Percentiles rank a stretch among this genome's conserved stretches.
phyloP scores from a whole-genome alignment of 192 early-diverging fungal species.

The Umbelopsis isabellina region DNA sequence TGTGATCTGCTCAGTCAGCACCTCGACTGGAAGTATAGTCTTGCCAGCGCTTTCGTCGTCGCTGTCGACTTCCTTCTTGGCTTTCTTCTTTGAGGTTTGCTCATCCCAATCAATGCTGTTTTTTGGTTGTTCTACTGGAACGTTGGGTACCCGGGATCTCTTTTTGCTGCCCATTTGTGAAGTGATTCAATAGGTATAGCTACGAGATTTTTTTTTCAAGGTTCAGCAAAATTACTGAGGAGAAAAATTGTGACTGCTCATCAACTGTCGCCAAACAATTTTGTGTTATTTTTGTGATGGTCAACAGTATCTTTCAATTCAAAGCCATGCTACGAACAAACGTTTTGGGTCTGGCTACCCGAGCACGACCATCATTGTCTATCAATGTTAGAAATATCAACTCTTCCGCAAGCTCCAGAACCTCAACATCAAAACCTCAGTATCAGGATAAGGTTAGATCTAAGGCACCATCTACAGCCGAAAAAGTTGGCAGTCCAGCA shows the following conservation, averaged over 20 bases:
- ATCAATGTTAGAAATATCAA: not conserved
- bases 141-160: not conserved
- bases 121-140: not conserved
- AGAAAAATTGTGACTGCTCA: slow-evolving; percentile 13
- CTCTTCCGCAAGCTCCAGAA: not conserved
- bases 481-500: not conserved
- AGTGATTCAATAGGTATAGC: not conserved
- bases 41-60: not conserved
- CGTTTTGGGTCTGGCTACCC: not conserved
- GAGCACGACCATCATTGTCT: not conserved
- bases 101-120: not conserved
- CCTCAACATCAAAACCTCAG: not conserved
- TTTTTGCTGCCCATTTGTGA: slow-evolving; percentile 17
- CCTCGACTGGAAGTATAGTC: not conserved
- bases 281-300: not conserved
- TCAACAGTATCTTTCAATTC: not conserved
- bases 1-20: slow-evolving; percentile 20
- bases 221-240: not conserved
- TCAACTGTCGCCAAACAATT: not conserved
- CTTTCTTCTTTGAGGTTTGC: not conserved
- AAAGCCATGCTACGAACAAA: slow-evolving; percentile 9
- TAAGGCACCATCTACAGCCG: too few species aligned
- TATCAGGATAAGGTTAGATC: not conserved
- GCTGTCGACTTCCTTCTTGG: not conserved
- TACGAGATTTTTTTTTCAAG: not conserved